These are phyloP conservation scores for Eucalyptus pumila DNA, from an alignment of 345 rosid genomes.

Conservation along the genomic window DNA sequence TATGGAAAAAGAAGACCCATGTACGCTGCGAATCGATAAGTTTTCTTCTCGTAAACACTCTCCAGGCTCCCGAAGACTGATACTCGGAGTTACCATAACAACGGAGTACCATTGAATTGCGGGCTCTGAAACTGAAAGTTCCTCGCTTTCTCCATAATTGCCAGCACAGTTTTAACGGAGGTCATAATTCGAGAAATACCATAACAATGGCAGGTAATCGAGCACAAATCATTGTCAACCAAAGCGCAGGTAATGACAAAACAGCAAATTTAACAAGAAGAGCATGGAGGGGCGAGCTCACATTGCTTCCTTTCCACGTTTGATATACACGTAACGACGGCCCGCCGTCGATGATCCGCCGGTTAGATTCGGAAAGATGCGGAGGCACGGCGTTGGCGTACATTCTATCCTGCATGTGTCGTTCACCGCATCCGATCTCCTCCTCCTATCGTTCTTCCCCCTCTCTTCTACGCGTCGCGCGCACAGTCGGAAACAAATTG, in stretches of 20 bases:
- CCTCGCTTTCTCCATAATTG: background rate
- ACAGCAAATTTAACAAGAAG: background rate
- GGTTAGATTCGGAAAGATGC: slow-evolving; percentile 26
- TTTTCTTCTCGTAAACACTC: background rate
- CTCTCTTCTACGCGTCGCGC: background rate
- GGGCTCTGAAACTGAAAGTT: background rate
- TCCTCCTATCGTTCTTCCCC: background rate
- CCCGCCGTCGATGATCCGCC: slow-evolving; percentile 10
- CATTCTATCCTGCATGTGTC: background rate
- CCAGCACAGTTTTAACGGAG: background rate
- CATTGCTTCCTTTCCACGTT: slow-evolving; percentile 68
- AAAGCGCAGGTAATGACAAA: background rate
- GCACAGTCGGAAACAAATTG: background rate
- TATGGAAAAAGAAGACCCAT: background rate
- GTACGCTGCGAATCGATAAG: background rate
- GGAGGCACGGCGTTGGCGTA: slow-evolving; percentile 9
- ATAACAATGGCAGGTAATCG: background rate
- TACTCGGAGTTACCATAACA: background rate
- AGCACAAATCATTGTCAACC: background rate
- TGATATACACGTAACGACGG: slow-evolving; percentile 36
- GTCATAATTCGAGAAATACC: background rate
- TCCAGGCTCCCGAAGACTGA: background rate
- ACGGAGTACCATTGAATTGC: background rate
- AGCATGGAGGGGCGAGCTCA: background rate
- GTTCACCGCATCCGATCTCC: background rate